Evolutionary conservation across 495 filamentous ascomycete genomes (phyloP), one percentile per base, ranked within the genome.

Genomic region (Massariosphaeria phaeospora): DNA sequence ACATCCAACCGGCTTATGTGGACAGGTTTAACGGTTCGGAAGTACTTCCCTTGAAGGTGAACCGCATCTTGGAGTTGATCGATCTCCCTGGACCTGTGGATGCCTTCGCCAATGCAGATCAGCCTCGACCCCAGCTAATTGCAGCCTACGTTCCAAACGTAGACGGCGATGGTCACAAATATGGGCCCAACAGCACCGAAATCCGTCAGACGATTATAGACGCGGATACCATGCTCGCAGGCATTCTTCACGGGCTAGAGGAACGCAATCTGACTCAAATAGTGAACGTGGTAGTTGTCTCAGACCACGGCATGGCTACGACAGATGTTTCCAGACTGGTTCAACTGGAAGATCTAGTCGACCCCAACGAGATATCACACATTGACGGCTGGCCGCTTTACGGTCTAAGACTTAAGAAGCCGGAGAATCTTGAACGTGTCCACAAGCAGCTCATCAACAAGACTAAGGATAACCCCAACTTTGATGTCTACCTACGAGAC

Each of bases 271-370:
- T 97, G 13, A 95, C 90, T 0, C 66, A 84, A 9, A 83, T 97
- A 39, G 86, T 96, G 63, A 99, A 99, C 59, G 78, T 99, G n/a
- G 81, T 99, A 29, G 79, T 99, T n/a, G 91, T 99, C 13, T 95
- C 89, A 10, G 93, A 99, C 68, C 93, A 99, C 63, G 93, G 93
- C 18, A 99, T 99, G 93, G 91, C 91, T 3, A 91, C 87, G 1
- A 96, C 93, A 0, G 84, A 88, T 30, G 80, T 77, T 0, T 76
- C 82, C 15, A 81, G 91, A n/a, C 72, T 96, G 33, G 79, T 99
- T 21, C 93, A 97, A 67, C 72, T 97, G n/a, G 93, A 99, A 56
- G 89, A 96, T 65, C 63, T 95, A 2, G 76, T 97, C 26, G 86
- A 95, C 60, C 71, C 85, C 0, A 68, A 69, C 38, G 76, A 85